A percentile compares a stretch with the other conserved stretches of the same genome.
Evolutionary conservation across 495 filamentous ascomycete genomes (phyloP).

Genomic region (Podospora appendiculata): DNA sequence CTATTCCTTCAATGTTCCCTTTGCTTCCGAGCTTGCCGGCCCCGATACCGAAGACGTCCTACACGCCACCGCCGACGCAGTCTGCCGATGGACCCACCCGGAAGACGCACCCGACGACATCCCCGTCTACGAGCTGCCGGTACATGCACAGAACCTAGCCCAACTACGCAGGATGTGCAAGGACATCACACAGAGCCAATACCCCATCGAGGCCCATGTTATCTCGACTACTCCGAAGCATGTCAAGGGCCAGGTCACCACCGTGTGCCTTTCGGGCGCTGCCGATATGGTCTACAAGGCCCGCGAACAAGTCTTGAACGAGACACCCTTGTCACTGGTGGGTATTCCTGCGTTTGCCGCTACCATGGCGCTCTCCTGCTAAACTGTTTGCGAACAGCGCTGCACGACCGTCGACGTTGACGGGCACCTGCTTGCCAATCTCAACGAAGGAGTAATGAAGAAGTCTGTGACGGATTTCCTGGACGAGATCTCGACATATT

Average conservation of each 20-base stretch:
- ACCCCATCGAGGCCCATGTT: conserved; percentile 73
- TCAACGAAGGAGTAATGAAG: conserved; percentile 56
- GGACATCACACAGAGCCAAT: conserved; percentile 58
- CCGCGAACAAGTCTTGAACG: conserved; percentile 74
- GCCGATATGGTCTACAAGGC: conserved; percentile 77
- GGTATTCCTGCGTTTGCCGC: conserved; percentile 16
- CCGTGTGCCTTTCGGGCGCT: conserved; percentile 81
- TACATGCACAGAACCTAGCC: conserved; percentile 78
- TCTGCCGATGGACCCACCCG: conserved; percentile 85
- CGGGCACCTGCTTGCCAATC: conserved; percentile 74
- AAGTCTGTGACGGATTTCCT: conserved; percentile 69
- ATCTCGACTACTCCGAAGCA: conserved; percentile 76
- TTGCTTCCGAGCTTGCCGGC: conserved; percentile 81
- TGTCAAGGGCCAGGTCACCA: conserved; percentile 68
- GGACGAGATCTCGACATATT: conserved; percentile 72
- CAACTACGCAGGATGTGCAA: conserved; percentile 68
- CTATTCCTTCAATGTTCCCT: conserved; percentile 89
- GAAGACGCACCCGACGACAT: conserved; percentile 75
- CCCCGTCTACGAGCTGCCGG: conserved; percentile 76
- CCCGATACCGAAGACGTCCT: conserved; percentile 88
- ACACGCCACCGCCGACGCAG: conserved; percentile 73
- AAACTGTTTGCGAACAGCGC: conserved; percentile 47
- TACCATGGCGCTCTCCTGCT: conserved; percentile 5
- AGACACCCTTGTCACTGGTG: conserved; percentile 83
- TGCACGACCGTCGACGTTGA: conserved; percentile 91